phyloP scores from a whole-genome alignment of 225 moss, liverwort and hornwort species.

The Thuidium tamariscinum region DNA sequence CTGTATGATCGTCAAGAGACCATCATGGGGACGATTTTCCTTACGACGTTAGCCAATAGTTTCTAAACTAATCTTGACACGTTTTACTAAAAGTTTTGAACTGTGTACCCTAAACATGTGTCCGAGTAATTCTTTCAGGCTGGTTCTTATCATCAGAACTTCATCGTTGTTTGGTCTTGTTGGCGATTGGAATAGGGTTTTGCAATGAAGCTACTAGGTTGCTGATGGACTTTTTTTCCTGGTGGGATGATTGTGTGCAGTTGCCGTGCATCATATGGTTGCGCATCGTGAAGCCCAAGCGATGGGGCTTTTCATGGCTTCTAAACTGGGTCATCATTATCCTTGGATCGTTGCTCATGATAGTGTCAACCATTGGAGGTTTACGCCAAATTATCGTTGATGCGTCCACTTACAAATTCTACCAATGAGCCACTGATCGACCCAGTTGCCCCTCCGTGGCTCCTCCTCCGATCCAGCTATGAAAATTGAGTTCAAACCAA shows the following conservation, averaged over 20 bases:
- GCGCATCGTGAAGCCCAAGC: constrained; percentile 39
- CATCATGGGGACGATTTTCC: background rate
- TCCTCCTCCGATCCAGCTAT: too few species aligned
- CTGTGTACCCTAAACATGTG: background rate
- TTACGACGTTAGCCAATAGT: too few species aligned
- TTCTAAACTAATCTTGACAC: background rate
- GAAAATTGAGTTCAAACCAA: background rate
- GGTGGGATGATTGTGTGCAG: constrained; percentile 7
- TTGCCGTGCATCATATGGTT: constrained; percentile 62
- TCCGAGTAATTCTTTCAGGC: background rate
- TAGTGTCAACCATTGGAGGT: constrained; percentile 18
- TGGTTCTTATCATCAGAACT: background rate
- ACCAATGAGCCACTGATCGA: background rate
- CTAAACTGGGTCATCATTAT: constrained; percentile 13
- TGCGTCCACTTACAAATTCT: background rate
- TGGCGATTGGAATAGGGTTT: background rate
- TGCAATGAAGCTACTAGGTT: background rate
- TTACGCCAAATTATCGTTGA: background rate
- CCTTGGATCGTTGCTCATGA: constrained; percentile 8
- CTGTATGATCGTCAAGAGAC: background rate
- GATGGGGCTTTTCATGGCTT: background rate
- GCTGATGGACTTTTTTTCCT: background rate
- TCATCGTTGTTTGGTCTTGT: background rate
- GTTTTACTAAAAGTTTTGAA: background rate
- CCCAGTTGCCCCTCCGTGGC: background rate